These are phyloP conservation scores for Vanrija sp. DNA, from an alignment of 1,284 basidiomycete genomes.

Conservation along the genomic window DNA sequence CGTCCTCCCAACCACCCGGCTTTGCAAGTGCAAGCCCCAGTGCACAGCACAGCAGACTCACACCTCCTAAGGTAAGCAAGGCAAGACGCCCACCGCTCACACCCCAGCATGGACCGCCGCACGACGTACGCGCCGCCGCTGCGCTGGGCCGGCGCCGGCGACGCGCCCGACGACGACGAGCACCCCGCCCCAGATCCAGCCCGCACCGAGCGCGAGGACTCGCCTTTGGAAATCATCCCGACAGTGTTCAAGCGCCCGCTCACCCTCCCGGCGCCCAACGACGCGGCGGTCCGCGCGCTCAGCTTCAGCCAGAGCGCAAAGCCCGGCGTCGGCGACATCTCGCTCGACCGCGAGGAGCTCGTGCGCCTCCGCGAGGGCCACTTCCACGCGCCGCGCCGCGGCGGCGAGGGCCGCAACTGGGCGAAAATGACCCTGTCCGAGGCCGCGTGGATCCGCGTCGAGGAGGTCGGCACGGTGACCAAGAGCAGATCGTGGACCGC, in stretches of 20 bases:
- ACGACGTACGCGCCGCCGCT: too few relatives aligned
- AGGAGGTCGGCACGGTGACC: conserved; percentile 21
- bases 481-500: conserved; percentile 21
- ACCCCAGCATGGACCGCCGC: too few relatives aligned
- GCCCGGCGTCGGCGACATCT: conserved; percentile 1
- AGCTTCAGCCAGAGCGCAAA: conserved; percentile 4
- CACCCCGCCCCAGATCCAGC: too few relatives aligned
- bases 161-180: too few relatives aligned
- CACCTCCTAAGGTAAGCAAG: too few relatives aligned
- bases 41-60: too few relatives aligned
- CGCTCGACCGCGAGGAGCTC: conserved; percentile 13
- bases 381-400: conserved; percentile 6
- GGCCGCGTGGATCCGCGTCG: conserved; percentile 26
- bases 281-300: conserved; percentile 11
- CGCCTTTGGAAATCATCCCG: conserved; percentile 6
- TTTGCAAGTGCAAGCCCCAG: too few relatives aligned
- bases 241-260: conserved; percentile 7
- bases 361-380: conserved; percentile 20
- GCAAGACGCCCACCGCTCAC: too few relatives aligned
- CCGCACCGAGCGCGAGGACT: too few relatives aligned
- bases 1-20: too few relatives aligned
- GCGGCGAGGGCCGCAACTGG: conserved; percentile 11
- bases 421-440: conserved; percentile 16
- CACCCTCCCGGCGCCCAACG: conserved; percentile 13
- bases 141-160: too few relatives aligned